Evolutionary conservation across 805 yeast species (phyloP).

Genomic region (Candida glaebosa): DNA sequence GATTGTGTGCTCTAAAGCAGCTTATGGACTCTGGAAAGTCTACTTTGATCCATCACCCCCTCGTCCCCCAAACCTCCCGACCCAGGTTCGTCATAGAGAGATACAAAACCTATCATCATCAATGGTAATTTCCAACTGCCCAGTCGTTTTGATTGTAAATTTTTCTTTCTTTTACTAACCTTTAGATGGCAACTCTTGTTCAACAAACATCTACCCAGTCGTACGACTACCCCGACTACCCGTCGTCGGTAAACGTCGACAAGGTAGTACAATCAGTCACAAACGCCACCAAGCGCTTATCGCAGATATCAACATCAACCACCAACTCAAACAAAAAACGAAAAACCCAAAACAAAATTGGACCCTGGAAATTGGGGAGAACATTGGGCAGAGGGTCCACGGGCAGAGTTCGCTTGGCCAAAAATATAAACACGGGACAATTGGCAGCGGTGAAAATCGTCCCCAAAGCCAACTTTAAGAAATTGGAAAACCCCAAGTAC

Average conservation of each 20-base stretch:
- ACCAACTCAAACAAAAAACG: slow-evolving; percentile 41
- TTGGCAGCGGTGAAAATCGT: slow-evolving; percentile 96
- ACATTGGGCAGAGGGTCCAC: slow-evolving; percentile 97
- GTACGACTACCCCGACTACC: slow-evolving; percentile 14
- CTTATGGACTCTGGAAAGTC: too few species aligned
- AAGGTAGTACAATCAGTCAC: slow-evolving; percentile 44
- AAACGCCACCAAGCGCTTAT: slow-evolving; percentile 46
- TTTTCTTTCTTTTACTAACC: slow-evolving; percentile 4
- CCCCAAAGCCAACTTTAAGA: slow-evolving; percentile 71
- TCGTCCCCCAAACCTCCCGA: too few species aligned
- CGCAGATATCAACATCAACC: slow-evolving; percentile 46
- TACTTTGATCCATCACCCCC: too few species aligned
- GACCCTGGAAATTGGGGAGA: slow-evolving; percentile 96
- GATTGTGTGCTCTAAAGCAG: too few species aligned
- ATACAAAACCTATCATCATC: too few species aligned
- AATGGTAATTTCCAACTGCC: too few species aligned
- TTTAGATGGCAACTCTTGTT: slow-evolving; percentile 21
- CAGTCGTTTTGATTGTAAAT: too few species aligned
- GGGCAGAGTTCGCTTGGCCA: slow-evolving; percentile 90
- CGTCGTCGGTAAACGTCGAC: slow-evolving; percentile 26
- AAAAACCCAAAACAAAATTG: slow-evolving; percentile 57
- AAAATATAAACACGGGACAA: slow-evolving; percentile 78
- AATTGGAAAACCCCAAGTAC: slow-evolving; percentile 44
- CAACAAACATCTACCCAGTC: slow-evolving; percentile 20
- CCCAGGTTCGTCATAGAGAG: too few species aligned